A percentile compares a stretch with the other conserved stretches of the same genome.
These are phyloP conservation scores for Paraconiothyrium brasiliense DNA, from an alignment of 2,329 filamentous ascomycete species.

Conservation along the genomic window DNA sequence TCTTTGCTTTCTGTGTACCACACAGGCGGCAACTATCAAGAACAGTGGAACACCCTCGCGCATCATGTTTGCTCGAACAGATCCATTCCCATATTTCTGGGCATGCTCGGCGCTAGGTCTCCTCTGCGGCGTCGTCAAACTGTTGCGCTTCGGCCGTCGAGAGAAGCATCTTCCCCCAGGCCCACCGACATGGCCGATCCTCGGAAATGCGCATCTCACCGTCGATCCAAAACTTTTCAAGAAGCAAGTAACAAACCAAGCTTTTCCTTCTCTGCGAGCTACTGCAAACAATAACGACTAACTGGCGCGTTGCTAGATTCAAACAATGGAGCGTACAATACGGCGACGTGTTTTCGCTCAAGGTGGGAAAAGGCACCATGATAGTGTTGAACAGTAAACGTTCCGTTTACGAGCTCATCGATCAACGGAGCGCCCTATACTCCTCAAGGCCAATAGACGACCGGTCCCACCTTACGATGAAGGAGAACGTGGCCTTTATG, in stretches of 20 bases:
- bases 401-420: slow-evolving; percentile 28
- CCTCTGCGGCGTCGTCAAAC: slow-evolving; percentile 14
- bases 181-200: slow-evolving; percentile 36
- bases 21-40: too few relatives aligned
- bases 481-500: slow-evolving; percentile 35
- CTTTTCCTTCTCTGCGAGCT: slow-evolving; percentile 5
- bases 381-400: slow-evolving; percentile 28
- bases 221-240: slow-evolving; percentile 29
- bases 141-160: slow-evolving; percentile 32
- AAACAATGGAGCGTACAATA: slow-evolving; percentile 32
- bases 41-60: too few relatives aligned
- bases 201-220: slow-evolving; percentile 37
- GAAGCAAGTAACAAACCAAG: slow-evolving; percentile 18
- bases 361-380: slow-evolving; percentile 29
- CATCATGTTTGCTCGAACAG: too few relatives aligned
- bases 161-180: slow-evolving; percentile 39
- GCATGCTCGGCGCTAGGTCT: too few relatives aligned
- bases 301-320: slow-evolving; percentile 16
- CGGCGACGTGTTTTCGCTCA: slow-evolving; percentile 31
- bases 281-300: neutral
- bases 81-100: too few relatives aligned
- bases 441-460: slow-evolving; percentile 23
- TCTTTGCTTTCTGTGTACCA: too few relatives aligned
- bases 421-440: slow-evolving; percentile 30
- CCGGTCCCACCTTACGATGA: slow-evolving; percentile 18